phyloP scores from a whole-genome alignment of 2,329 filamentous ascomycete species.

The Xylariaceae sp. region DNA sequence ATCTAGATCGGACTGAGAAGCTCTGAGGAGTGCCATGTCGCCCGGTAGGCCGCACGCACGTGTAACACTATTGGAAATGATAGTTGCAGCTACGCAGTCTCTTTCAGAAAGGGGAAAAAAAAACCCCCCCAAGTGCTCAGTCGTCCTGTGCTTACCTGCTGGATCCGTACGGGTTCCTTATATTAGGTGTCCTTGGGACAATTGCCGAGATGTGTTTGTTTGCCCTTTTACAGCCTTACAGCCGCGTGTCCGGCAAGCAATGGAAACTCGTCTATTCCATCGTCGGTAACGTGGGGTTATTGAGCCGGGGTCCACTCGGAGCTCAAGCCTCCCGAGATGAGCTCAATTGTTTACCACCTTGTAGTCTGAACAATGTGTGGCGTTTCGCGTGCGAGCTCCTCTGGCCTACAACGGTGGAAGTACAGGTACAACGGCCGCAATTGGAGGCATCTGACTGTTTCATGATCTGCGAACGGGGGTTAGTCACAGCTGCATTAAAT shows the following conservation, averaged over 20 bases:
- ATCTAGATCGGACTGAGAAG: background rate
- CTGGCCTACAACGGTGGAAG: background rate
- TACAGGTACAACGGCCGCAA: background rate
- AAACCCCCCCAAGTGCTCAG: no score
- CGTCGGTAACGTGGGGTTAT: conserved; percentile 5
- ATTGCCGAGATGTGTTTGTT: no score
- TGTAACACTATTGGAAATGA: no score
- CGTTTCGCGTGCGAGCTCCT: background rate
- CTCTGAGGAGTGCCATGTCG: background rate
- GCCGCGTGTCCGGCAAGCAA: conserved; percentile 1
- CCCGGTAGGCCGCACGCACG: background rate
- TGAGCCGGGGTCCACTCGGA: conserved; percentile 17
- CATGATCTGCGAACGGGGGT: no score
- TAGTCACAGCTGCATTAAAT: no score
- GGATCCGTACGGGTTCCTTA: no score
- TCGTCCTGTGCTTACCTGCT: no score
- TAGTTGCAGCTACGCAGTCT: no score
- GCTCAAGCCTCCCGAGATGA: conserved; percentile 12
- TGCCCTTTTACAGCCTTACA: no score
- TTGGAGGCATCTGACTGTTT: no score
- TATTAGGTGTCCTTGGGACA: no score
- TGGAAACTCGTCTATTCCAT: background rate
- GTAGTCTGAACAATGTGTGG: background rate
- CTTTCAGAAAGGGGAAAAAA: no score
- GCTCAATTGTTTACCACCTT: background rate